Percentiles rank a stretch among this genome's conserved stretches.
Evolutionary conservation across 805 yeast species (phyloP).

Genomic region (Kluyveromyces siamensis): DNA sequence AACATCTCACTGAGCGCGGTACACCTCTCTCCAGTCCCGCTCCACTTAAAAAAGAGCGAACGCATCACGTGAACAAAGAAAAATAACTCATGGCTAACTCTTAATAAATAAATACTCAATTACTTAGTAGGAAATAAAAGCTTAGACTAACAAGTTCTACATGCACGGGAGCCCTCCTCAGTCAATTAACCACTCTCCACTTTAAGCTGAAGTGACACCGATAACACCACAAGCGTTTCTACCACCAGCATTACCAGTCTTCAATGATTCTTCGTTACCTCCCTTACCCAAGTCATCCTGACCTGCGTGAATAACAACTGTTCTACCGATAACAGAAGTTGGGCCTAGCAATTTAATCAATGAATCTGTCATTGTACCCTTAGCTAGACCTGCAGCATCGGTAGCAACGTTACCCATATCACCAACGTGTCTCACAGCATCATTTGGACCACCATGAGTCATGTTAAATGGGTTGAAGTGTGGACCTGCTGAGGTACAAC

Average conservation of each 20-base stretch:
- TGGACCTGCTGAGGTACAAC: conserved; percentile 98
- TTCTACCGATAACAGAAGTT: conserved; percentile 86
- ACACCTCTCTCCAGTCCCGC: no score
- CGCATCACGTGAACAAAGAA: no score
- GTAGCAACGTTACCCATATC: conserved; percentile 93
- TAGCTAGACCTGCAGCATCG: conserved; percentile 81
- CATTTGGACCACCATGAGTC: conserved; percentile 89
- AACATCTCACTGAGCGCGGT: no score
- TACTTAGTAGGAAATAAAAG: no score
- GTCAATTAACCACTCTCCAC: no score
- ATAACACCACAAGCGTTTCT: conserved; percentile 99
- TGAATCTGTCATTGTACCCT: conserved; percentile 75
- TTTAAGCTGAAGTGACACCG: conserved; percentile 37
- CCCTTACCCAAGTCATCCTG: conserved; percentile 93
- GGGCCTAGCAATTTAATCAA: conserved; percentile 78
- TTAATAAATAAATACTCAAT: no score
- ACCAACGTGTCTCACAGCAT: conserved; percentile 43
- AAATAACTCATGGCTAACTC: no score
- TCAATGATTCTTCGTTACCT: conserved; percentile 81
- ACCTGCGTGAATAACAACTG: conserved; percentile 91
- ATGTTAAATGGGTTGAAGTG: conserved; percentile 89
- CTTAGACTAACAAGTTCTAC: no score
- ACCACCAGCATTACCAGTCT: conserved; percentile 96
- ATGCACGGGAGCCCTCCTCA: no score
- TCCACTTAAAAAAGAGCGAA: no score